Percentiles rank a stretch among this genome's conserved stretches.
Evolutionary conservation across 208 protist species (phyloP).

Genomic region (Wallacemonas sp.): DNA sequence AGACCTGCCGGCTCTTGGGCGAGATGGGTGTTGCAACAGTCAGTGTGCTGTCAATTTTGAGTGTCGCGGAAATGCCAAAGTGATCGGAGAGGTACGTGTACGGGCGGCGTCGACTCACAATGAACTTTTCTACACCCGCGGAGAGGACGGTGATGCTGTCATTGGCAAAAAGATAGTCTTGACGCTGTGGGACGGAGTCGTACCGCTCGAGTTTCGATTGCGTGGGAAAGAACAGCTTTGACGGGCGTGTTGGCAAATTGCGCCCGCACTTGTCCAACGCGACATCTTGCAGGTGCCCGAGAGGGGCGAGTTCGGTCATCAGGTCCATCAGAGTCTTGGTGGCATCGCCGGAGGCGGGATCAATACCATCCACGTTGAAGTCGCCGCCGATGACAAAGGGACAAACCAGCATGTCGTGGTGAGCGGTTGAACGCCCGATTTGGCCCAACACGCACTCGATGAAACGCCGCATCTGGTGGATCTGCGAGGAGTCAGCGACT

Average conservation of each 20-base stretch:
- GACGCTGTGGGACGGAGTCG: constrained; percentile 64
- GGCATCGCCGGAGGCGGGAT: constrained; percentile 36
- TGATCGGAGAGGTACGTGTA: constrained; percentile 91
- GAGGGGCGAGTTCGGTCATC: constrained; percentile 56
- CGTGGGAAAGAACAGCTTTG: constrained; percentile 82
- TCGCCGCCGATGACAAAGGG: constrained; percentile 84
- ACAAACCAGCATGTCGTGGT: neutral
- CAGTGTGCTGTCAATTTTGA: constrained; percentile 18
- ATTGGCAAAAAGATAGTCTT: constrained; percentile 89
- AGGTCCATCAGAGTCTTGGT: constrained; percentile 63
- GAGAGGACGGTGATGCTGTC: constrained; percentile 29
- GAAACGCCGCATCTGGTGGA: constrained; percentile 74
- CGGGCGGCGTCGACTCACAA: constrained; percentile 65
- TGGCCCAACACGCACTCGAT: constrained; percentile 67
- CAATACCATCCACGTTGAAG: constrained; percentile 85
- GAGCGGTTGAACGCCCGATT: constrained; percentile 22
- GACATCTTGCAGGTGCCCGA: constrained; percentile 67
- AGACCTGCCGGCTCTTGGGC: constrained; percentile 34
- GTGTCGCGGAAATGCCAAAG: constrained; percentile 67
- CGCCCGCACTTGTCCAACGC: constrained; percentile 50
- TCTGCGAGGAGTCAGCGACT: constrained; percentile 58
- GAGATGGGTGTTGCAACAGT: constrained; percentile 16
- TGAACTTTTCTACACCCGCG: constrained; percentile 77
- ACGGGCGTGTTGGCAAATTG: constrained; percentile 72
- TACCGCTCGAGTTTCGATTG: constrained; percentile 72